Conservation (phyloP, 163 green algal genomes). For the Chloromonas sp. region DNA sequence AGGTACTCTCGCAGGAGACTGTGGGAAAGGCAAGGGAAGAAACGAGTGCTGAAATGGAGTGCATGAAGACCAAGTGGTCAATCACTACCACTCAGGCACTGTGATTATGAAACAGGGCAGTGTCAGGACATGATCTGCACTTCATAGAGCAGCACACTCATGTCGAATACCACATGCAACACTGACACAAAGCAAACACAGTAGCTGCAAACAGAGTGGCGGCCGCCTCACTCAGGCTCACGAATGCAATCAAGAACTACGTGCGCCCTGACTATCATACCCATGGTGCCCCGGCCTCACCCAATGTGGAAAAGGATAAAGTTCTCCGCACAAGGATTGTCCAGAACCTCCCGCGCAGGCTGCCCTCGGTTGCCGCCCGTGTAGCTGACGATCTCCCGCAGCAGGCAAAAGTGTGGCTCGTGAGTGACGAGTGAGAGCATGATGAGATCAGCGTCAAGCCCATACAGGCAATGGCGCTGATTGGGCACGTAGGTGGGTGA, state of each 20-base stretch:
- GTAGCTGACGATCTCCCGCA: constrained; percentile 58
- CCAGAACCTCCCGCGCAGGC: constrained; percentile 71
- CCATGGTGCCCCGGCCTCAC: constrained; percentile 18
- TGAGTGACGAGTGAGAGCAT: constrained; percentile 61
- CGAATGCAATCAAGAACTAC: too few relatives aligned
- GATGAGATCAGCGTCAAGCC: constrained; percentile 60
- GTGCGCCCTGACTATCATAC: too few relatives aligned
- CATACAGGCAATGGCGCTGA: constrained; percentile 57
- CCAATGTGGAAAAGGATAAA: constrained; percentile 91
- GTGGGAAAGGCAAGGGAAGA: background rate
- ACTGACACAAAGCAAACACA: too few relatives aligned
- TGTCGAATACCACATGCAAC: too few relatives aligned
- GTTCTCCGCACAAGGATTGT: constrained; percentile 79
- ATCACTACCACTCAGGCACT: background rate
- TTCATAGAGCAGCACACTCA: too few relatives aligned
- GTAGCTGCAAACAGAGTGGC: too few relatives aligned
- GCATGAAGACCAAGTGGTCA: too few relatives aligned
- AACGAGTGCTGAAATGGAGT: background rate
- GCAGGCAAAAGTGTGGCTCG: constrained; percentile 62
- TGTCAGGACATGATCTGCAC: too few relatives aligned
- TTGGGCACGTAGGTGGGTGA: constrained; percentile 45
- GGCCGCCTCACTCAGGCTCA: too few relatives aligned
- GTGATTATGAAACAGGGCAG: too few relatives aligned
- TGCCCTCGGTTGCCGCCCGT: constrained; percentile 61
- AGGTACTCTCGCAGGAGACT: constrained; percentile 90